A percentile compares a stretch with the other conserved stretches of the same genome.
phyloP scores from a whole-genome alignment of 495 filamentous ascomycete species.

The Aspergillus avenaceus region DNA sequence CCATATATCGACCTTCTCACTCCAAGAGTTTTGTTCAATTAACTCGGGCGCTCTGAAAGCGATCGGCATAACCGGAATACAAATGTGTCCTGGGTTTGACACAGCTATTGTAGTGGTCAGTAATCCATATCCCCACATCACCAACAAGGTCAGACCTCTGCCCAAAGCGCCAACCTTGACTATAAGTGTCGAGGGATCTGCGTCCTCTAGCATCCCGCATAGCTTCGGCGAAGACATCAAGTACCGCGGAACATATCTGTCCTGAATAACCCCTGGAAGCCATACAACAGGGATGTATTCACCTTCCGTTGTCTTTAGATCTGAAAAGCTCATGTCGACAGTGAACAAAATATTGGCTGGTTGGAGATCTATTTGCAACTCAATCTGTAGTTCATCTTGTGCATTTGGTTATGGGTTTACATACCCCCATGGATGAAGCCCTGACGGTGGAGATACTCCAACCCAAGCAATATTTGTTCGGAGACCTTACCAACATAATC shows the following conservation, averaged over 20 bases:
- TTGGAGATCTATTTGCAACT: conserved; percentile 6
- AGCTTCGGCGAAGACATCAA: neutral
- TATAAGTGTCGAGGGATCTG: neutral
- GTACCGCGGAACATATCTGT: neutral
- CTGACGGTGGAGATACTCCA: conserved; percentile 5
- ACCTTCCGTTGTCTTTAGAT: neutral
- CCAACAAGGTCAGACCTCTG: too few species aligned
- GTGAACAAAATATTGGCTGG: conserved; percentile 12
- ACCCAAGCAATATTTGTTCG: conserved; percentile 8
- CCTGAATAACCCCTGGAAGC: neutral
- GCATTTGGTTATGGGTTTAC: neutral
- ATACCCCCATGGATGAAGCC: conserved; percentile 10
- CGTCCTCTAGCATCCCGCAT: neutral
- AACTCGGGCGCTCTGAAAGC: conserved; percentile 19
- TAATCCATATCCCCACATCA: neutral
- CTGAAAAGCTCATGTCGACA: neutral
- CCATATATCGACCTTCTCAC: conserved; percentile 18
- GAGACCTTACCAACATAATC: conserved; percentile 3
- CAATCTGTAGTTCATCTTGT: neutral
- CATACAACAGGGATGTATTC: neutral
- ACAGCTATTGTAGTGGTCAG: conserved; percentile 9
- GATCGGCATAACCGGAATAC: conserved; percentile 12
- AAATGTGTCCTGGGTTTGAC: conserved; percentile 3
- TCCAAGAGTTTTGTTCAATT: conserved; percentile 8
- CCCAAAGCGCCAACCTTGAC: neutral